Conservation (phyloP, 129 eudicot species). For the Smallanthus sonchifolius region DNA sequence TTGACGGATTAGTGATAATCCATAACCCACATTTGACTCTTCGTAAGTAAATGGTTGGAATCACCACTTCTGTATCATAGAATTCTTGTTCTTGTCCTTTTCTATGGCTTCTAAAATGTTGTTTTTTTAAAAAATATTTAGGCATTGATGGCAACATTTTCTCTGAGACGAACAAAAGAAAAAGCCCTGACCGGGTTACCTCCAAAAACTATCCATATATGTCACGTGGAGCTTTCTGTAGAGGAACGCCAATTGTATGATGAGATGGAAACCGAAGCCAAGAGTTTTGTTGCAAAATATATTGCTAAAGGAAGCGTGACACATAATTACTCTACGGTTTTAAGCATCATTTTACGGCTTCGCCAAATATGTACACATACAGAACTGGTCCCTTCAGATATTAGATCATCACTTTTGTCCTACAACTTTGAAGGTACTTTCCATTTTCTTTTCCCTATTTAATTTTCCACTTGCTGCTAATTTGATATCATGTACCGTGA, state of each 20-base stretch:
- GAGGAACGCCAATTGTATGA: slow-evolving; percentile 81
- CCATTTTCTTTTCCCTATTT: neutral
- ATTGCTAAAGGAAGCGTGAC: slow-evolving; percentile 49
- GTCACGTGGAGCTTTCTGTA: slow-evolving; percentile 52
- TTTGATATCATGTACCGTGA: neutral
- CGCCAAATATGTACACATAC: slow-evolving; percentile 81
- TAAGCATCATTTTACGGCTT: slow-evolving; percentile 73
- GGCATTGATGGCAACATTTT: slow-evolving; percentile 76
- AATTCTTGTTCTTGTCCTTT: neutral
- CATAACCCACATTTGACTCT: neutral
- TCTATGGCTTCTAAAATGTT: neutral
- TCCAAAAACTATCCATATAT: slow-evolving; percentile 49
- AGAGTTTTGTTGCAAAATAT: slow-evolving; percentile 41
- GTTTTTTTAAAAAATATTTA: slow-evolving; percentile 22
- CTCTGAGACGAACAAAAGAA: slow-evolving; percentile 85
- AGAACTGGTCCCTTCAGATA: slow-evolving; percentile 66
- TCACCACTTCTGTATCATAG: neutral
- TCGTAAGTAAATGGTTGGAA: neutral
- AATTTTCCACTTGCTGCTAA: neutral
- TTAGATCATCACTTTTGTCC: slow-evolving; percentile 52
- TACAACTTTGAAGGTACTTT: slow-evolving; percentile 59
- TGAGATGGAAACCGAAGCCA: slow-evolving; percentile 84
- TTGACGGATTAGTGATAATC: neutral
- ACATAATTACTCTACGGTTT: slow-evolving; percentile 57
- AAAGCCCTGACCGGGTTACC: slow-evolving; percentile 53